Evolutionary conservation across 2,329 filamentous ascomycete species (phyloP), one percentile per base, ranked within the genome.

Genomic region (Cyanodermella asteris): DNA sequence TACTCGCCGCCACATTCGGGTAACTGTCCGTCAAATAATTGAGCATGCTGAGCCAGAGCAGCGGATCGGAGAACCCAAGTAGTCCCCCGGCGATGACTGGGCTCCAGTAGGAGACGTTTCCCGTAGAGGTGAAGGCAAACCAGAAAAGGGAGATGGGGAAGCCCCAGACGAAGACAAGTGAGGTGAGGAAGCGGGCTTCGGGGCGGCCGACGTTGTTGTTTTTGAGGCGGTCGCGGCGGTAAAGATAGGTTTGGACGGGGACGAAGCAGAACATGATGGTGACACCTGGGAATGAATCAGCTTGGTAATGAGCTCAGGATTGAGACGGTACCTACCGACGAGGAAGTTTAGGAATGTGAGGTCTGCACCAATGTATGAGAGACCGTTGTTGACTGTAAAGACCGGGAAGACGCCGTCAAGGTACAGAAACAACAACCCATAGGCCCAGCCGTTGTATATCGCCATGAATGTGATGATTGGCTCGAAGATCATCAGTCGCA

Each of bases 91-190:
- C 46, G 7, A 44, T 40, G 22, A 51, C 40, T 42, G 10, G 34
- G 20, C 20, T 33, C 11, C 52, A 49, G 44, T 45, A 59, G 32
- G 51, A 51, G 4, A 58, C 41, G 2, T 35, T 33, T 0, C 40
- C 36, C 7, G 39, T 41, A 9, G 52, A 47, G 0, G 53, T 53
- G 53, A 53, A 58, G 1, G 50, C 53, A 30, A 56, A 57, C 50
- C 51, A 55, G 39, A 59, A 55, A 2, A 58, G 40, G 3, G 50
- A 43, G 14, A 50, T 37, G 1, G 60, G 56, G 7, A 63, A 38
- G 2, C 47, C 38, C 50, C 50, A 54, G 22, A 53, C 49, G 11
- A 39, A 41, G n/a, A 51, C 41, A 5, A 53, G 38, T 7, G 49
- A 53, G 12, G 42, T 44, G 22, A 52, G 29, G 34, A 53, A 53